Evolutionary conservation across 352 stramenopile species (phyloP), one percentile per base, ranked within the genome.

Genomic region (Globisporangium alternatum): DNA sequence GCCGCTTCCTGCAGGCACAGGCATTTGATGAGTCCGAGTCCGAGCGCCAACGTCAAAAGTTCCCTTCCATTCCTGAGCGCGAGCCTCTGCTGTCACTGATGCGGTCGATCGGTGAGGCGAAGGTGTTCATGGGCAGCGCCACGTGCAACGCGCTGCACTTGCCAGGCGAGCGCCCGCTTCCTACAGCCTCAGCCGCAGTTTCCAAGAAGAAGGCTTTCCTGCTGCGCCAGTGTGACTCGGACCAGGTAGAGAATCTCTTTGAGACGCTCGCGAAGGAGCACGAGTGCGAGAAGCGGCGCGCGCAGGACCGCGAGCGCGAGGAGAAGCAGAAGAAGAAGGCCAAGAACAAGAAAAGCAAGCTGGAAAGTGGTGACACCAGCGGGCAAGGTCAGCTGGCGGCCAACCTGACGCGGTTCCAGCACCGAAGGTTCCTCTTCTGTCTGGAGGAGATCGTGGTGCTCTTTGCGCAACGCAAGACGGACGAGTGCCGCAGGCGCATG

Each of bases 391-490:
- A 49, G 2, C 64, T 60, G 5, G 60, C 71, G 1, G 47, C 58
- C 15, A 89, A 76, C 60, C 64, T 94, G 21, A 56, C 76, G 51
- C 79, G 85, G 12, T 92, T 94, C 59, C 58, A 72, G 49, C 85
- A 94, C 43, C 85, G 85, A 2, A 78, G 85, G 3, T 94, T 94
- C 63, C 74, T 94, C 13, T 92, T 86, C 37, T 92, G 85, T 55
- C 70, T 94, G 0, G 85, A 91, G 62, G 81, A 89, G 45, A 75
- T 94, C 30, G 67, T 93, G 12, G 64, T 93, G 3, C 70, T 89
- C 5, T 93, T 94, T 67, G 85, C 85, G 0, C 82, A 89, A 67
- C 78, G 77, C 25, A 76, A 91, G 57, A 91, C 78, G 0, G 70
- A 85, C 15, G 80, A 75, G 53, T 93, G 85, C 54, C 75, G 81